phyloP scores from a whole-genome alignment of 192 early-diverging fungal genomes.

The Podila minutissima region DNA sequence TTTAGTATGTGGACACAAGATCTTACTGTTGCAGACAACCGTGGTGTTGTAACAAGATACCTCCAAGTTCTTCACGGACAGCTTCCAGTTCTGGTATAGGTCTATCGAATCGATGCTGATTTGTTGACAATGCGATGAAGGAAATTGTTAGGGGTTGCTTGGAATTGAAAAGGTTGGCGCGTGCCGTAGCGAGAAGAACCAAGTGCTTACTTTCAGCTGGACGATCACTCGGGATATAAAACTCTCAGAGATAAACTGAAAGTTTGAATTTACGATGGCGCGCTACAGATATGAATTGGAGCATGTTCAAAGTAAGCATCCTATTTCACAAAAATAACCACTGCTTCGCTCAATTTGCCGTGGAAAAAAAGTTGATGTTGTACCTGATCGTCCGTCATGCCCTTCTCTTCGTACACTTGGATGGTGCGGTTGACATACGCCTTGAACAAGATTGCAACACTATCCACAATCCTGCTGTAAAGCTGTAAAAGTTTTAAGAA shows the following conservation, averaged over 20 bases:
- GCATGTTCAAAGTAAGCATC: no score
- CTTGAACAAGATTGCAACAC: constrained; percentile 70
- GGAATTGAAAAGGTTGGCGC: constrained; percentile 32
- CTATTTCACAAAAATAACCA: background rate
- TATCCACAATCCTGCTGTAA: constrained; percentile 74
- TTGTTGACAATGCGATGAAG: constrained; percentile 38
- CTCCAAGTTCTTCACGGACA: constrained; percentile 60
- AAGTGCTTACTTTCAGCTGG: constrained; percentile 23
- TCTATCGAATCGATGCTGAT: constrained; percentile 76
- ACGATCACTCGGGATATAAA: constrained; percentile 52
- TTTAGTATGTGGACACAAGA: background rate
- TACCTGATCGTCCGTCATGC: constrained; percentile 48
- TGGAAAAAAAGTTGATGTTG: background rate
- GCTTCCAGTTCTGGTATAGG: constrained; percentile 84
- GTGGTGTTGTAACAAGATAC: constrained; percentile 11
- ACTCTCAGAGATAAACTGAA: constrained; percentile 51
- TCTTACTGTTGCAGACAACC: no score
- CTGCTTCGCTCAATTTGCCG: background rate
- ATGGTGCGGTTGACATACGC: constrained; percentile 68
- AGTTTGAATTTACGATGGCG: constrained; percentile 49
- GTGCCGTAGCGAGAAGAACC: background rate
- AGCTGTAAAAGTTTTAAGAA: constrained; percentile 54
- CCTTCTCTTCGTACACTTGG: constrained; percentile 51
- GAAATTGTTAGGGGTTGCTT: constrained; percentile 57
- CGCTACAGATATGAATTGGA: background rate